phyloP scores from a whole-genome alignment of 371 early-diverging fungal species.

The Lichtheimia ramosa region DNA sequence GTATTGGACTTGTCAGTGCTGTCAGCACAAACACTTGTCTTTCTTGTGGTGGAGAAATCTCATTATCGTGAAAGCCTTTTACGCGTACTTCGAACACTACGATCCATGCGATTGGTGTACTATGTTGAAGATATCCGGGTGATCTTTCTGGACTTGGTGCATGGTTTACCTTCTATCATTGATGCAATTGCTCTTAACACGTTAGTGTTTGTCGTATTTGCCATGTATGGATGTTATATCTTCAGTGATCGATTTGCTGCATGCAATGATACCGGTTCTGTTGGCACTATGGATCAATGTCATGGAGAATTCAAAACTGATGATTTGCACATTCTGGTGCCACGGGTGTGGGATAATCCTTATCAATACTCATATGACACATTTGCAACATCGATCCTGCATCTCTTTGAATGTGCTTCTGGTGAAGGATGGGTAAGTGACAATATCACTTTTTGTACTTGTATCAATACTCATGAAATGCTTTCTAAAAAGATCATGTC shows the following conservation, averaged over 20 bases:
- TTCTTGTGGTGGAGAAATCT: background rate
- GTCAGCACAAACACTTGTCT: conserved; percentile 20
- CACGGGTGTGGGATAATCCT: conserved; percentile 51
- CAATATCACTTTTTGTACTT: background rate
- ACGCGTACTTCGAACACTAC: conserved; percentile 36
- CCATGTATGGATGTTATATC: conserved; percentile 53
- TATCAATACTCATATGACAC: conserved; percentile 55
- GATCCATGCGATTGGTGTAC: conserved; percentile 44
- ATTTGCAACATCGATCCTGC: conserved; percentile 41
- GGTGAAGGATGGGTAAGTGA: conserved; percentile 56
- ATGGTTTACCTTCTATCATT: conserved; percentile 52
- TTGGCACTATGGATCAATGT: conserved; percentile 19
- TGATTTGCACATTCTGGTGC: conserved; percentile 29
- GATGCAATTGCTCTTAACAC: conserved; percentile 43
- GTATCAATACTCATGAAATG: background rate
- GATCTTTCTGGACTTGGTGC: conserved; percentile 45
- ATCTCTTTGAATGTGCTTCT: conserved; percentile 55
- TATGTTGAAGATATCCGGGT: conserved; percentile 46
- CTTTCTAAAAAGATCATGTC: conserved; percentile 24
- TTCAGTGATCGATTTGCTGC: conserved; percentile 42
- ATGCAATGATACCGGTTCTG: conserved; percentile 41
- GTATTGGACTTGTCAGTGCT: conserved; percentile 37
- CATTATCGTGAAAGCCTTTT: conserved; percentile 5
- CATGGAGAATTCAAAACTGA: conserved; percentile 40
- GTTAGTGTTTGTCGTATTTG: conserved; percentile 52